phyloP scores from a whole-genome alignment of 495 filamentous ascomycete genomes.

The Penicillium subrubescens region DNA sequence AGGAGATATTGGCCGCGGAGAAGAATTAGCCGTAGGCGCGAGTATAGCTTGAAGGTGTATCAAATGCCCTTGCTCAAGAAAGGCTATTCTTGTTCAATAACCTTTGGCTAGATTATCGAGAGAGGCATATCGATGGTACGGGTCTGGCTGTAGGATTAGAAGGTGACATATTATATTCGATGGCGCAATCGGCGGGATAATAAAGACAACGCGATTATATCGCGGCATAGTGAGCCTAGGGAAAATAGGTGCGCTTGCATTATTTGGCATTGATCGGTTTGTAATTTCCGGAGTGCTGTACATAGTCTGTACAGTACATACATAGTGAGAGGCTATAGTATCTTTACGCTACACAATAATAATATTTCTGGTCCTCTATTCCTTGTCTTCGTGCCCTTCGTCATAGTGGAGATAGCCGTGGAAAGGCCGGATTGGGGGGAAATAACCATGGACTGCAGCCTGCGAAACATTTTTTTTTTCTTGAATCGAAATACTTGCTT shows the following conservation, averaged over 20 bases:
- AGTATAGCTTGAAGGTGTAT: slow-evolving; percentile 25
- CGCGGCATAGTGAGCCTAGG: neutral
- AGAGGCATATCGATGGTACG: neutral
- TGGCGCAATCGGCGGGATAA: neutral
- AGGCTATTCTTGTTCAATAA: neutral
- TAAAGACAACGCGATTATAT: neutral
- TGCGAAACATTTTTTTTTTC: slow-evolving; percentile 28
- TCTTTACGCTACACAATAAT: neutral
- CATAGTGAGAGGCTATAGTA: no score
- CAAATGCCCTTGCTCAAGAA: neutral
- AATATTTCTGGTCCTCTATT: neutral
- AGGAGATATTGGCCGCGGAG: slow-evolving; percentile 58
- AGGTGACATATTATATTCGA: neutral
- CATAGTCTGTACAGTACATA: no score
- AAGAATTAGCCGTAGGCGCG: slow-evolving; percentile 33
- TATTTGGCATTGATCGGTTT: slow-evolving; percentile 9
- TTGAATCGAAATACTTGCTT: neutral
- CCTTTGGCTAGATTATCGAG: neutral
- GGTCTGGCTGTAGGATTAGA: neutral
- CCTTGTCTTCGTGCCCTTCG: neutral
- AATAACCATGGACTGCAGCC: neutral
- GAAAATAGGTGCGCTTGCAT: neutral
- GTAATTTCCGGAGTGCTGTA: no score
- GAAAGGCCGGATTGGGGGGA: slow-evolving; percentile 34
- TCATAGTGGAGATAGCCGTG: slow-evolving; percentile 5